Percentiles rank a stretch among this genome's conserved stretches.
These are phyloP conservation scores for Camellia oleifera DNA, from an alignment of 179 eudicot genomes.

Conservation along the genomic window DNA sequence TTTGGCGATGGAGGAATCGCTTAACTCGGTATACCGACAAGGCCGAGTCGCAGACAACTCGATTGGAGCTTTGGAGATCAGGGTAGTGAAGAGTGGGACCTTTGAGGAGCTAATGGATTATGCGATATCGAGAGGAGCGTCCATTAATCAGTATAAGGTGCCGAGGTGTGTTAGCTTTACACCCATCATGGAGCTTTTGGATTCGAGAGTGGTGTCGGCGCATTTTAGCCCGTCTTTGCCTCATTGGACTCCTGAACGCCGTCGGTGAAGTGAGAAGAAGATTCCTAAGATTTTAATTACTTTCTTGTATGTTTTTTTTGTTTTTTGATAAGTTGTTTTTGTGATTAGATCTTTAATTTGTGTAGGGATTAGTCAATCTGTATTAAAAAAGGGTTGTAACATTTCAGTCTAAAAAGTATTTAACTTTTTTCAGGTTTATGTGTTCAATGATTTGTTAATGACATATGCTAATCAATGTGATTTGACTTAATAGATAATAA, in stretches of 20 bases:
- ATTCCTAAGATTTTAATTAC: not conserved
- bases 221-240: conserved; percentile 54
- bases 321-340: no score
- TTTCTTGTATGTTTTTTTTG: not conserved
- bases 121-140: conserved; percentile 60
- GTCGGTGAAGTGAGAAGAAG: conserved; percentile 6
- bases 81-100: conserved; percentile 39
- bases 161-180: conserved; percentile 67
- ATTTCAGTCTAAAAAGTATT: no score
- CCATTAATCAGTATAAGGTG: conserved; percentile 56
- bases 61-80: conserved; percentile 51
- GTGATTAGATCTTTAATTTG: not conserved
- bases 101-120: no score
- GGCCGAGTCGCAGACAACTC: conserved; percentile 34
- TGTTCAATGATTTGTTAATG: no score
- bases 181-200: conserved; percentile 60
- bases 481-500: no score
- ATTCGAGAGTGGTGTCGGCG: conserved; percentile 47
- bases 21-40: conserved; percentile 46
- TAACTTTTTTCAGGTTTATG: no score
- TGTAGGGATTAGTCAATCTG: not conserved
- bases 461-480: no score
- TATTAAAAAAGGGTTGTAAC: no score
- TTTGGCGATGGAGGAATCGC: conserved; percentile 55
- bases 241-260: conserved; percentile 56